A percentile compares a stretch with the other conserved stretches of the same genome.
phyloP scores from a whole-genome alignment of 768 basidiomycete species.

The Tremella yokohamensis region DNA sequence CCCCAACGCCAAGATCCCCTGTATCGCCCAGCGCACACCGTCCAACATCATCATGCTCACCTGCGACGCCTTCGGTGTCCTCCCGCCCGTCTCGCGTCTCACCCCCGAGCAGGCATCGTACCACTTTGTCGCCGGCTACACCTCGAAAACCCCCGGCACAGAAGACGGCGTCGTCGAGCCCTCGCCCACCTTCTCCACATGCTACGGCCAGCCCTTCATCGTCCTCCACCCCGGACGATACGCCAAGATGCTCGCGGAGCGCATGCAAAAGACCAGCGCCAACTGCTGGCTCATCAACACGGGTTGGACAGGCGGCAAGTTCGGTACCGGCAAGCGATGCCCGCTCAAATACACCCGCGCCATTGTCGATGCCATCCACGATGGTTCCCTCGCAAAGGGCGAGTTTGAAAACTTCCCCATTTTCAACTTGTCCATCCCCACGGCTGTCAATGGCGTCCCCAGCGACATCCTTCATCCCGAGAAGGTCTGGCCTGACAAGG shows the following conservation, averaged over 20 bases:
- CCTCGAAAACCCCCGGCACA: constrained; percentile 89
- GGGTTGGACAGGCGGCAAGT: constrained; percentile 80
- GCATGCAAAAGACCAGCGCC: constrained; percentile 83
- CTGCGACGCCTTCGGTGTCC: constrained; percentile 96
- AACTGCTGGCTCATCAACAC: constrained; percentile 99
- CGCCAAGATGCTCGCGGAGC: constrained; percentile 92
- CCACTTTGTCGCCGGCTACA: constrained; percentile 96
- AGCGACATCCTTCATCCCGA: constrained; percentile 83
- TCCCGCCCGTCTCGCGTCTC: constrained; percentile 90
- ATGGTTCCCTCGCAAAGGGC: constrained; percentile 79
- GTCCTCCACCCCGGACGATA: constrained; percentile 94
- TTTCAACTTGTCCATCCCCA: constrained; percentile 84
- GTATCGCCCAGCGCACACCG: constrained; percentile 78
- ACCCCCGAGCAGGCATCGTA: constrained; percentile 94
- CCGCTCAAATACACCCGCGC: constrained; percentile 91
- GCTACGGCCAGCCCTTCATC: constrained; percentile 99
- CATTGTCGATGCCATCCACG: constrained; percentile 96
- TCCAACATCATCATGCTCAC: constrained; percentile 71
- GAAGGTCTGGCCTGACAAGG: constrained; percentile 81
- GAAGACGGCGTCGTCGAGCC: constrained; percentile 98
- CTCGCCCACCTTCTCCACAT: constrained; percentile 97
- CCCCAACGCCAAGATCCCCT: constrained; percentile 90
- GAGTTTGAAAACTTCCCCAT: constrained; percentile 76
- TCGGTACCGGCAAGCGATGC: constrained; percentile 88
- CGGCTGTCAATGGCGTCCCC: constrained; percentile 75